Base-by-base conservation (phyloP, 2,329 filamentous ascomycete species). In the Alternaria alternata region DNA sequence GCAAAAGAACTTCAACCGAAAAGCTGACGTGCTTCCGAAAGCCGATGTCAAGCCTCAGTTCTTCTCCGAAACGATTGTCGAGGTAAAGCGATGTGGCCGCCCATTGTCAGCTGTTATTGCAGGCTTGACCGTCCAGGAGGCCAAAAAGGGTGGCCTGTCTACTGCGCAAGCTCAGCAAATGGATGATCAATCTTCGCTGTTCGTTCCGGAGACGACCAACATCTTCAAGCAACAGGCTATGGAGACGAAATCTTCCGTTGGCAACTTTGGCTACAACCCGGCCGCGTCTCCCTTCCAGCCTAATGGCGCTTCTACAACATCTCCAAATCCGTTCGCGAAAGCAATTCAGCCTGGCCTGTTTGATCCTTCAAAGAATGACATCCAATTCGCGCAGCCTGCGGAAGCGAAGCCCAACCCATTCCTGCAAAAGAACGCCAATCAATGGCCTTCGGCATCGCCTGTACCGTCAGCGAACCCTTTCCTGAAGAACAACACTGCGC, bases 41-140 rank as follows among this genome's bases (percentile, higher is more conserved):
- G 52, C 47, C 5, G 60, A 60, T 16, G 26, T 76, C 49, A 74
- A 73, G n/a, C 80, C 81, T 32, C 87, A 88, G 64, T 77, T 79
- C 16, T 86, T 85, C 62, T 88, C 86, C 0, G 74, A 82, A 20
- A 77, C 66, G 5, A 79, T 85, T 51, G 87, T 89, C 16, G 87
- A 89, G 70, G 76, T 77, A 26, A 90, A 90, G 74, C 82, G 87
- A 39, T 79, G 81, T 56, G 81, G 82, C 22, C 82, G 87, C 65
- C 83, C 80, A 2, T 74, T 87, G n/a, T 82, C 83, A 22, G 84
- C 87, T 8, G 76, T 89, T 28, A 84, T 89, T 54, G 81, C 85
- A 67, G 87, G 87, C 14, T 77, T 87, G 71, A 83, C 77, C 44
- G 81, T 88, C 46, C 77, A 78, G 44, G 80, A 85, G 66, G 85